These are phyloP conservation scores for Trichoderma harzianum DNA, from an alignment of 2,329 filamentous ascomycete species.

Conservation along the genomic window DNA sequence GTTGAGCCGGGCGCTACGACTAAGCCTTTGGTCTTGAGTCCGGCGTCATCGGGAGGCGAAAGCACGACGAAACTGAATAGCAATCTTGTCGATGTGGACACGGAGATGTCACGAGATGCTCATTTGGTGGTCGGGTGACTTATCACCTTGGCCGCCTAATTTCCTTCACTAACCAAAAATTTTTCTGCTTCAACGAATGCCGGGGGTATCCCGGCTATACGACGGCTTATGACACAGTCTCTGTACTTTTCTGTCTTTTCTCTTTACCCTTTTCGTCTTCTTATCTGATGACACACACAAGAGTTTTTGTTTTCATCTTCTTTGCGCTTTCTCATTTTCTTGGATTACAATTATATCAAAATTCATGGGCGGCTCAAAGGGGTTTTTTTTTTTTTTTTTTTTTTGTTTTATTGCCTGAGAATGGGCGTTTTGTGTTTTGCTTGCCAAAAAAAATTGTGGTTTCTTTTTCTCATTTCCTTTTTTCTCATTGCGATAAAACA, in stretches of 20 bases:
- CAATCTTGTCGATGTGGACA: conserved; percentile 8
- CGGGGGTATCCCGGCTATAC: conserved; percentile 16
- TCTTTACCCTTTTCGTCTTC: background rate
- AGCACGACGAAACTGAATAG: background rate
- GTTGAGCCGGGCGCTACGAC: conserved; percentile 10
- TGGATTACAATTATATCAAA: conserved; percentile 9
- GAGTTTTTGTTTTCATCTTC: background rate
- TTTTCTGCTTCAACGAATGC: conserved; percentile 5
- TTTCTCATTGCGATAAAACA: background rate
- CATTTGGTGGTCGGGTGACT: conserved; percentile 16
- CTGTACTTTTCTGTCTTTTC: conserved; percentile 9
- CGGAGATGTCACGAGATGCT: conserved; percentile 14
- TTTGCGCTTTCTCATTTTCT: background rate
- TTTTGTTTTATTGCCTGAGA: background rate
- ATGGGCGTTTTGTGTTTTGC: background rate
- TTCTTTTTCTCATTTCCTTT: background rate
- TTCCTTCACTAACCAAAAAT: conserved; percentile 1
- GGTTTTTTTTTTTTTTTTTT: background rate
- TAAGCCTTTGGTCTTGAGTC: conserved; percentile 4
- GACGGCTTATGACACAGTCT: conserved; percentile 17
- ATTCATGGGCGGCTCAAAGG: conserved; percentile 10
- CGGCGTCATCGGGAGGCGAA: conserved; percentile 16
- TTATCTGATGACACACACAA: background rate
- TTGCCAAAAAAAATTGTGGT: background rate
- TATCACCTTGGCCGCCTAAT: conserved; percentile 4